Evolutionary conservation across 1,284 basidiomycete genomes (phyloP).

Genomic region (Kwoniella shivajii): DNA sequence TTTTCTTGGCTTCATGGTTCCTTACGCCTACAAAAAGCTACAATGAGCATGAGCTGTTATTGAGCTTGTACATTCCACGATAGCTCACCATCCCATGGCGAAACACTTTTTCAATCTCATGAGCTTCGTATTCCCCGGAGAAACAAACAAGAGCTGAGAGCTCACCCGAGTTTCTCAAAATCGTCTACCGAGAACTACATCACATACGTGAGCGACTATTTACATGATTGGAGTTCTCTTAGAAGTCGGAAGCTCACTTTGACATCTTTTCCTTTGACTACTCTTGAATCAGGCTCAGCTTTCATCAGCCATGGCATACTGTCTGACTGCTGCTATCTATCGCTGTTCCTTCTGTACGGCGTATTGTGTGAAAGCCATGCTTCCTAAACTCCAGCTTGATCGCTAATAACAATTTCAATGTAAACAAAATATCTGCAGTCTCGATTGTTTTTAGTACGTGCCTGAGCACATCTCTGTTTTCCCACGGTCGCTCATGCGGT

Average conservation of each 20-base stretch:
- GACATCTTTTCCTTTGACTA: conserved; percentile 88
- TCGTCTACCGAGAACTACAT: conserved; percentile 85
- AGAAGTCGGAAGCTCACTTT: conserved; percentile 60
- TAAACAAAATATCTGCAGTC: no score
- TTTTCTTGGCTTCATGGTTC: conserved; percentile 86
- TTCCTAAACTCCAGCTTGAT: no score
- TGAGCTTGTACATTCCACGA: background rate
- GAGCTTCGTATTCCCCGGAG: background rate
- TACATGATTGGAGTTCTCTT: background rate
- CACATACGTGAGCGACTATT: conserved; percentile 8
- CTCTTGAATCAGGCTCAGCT: conserved; percentile 82
- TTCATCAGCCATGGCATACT: conserved; percentile 76
- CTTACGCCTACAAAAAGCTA: conserved; percentile 53
- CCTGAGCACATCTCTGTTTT: no score
- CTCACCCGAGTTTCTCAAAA: conserved; percentile 65
- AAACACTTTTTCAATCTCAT: conserved; percentile 56
- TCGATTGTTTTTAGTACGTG: no score
- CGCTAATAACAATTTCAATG: no score
- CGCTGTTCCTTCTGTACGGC: background rate
- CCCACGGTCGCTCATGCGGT: no score
- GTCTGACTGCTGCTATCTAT: background rate
- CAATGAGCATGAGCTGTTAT: background rate
- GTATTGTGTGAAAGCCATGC: no score
- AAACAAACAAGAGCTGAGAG: background rate
- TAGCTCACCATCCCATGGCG: conserved; percentile 80